Evolutionary conservation across 176 grass and related monocot species (phyloP).

Genomic region (Eragrostis curvula): DNA sequence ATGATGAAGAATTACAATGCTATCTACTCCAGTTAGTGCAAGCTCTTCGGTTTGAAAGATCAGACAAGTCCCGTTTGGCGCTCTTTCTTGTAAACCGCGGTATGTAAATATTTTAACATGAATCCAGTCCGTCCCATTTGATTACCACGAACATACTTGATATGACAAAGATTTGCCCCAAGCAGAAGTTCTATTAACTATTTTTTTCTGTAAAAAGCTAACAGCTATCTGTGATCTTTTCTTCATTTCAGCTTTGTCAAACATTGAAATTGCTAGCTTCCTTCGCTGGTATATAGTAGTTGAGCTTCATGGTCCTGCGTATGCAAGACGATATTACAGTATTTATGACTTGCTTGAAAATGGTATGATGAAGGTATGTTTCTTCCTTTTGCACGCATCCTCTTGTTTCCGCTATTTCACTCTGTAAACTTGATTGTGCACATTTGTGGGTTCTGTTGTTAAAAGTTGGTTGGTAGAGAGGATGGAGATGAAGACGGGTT

Average conservation of each 20-base stretch:
- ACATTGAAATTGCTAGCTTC: constrained; percentile 99
- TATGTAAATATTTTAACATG: constrained; percentile 43
- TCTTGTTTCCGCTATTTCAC: constrained; percentile 12
- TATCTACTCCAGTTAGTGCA: constrained; percentile 98
- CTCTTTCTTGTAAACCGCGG: constrained; percentile 94
- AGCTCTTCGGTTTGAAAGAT: constrained; percentile 99
- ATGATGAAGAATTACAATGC: constrained; percentile 95
- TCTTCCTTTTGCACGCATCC: constrained; percentile 18
- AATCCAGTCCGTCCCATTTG: constrained; percentile 18
- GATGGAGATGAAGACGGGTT: constrained; percentile 89
- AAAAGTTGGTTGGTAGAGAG: constrained; percentile 68
- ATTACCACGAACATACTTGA: not conserved
- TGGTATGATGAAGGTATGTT: constrained; percentile 82
- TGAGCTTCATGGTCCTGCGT: constrained; percentile 78
- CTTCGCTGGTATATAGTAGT: constrained; percentile 95
- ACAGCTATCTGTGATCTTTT: not conserved
- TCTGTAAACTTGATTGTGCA: constrained; percentile 15
- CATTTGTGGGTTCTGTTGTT: constrained; percentile 16
- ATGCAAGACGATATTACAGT: constrained; percentile 81
- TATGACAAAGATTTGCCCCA: not conserved
- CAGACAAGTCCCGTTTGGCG: constrained; percentile 86
- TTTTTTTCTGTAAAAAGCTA: constrained; percentile 11
- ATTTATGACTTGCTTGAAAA: constrained; percentile 97
- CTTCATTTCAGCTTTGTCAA: constrained; percentile 77
- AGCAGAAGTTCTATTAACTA: not conserved